These are phyloP conservation scores for Salvia hispanica DNA, from an alignment of 257 asterid genomes.

Conservation along the genomic window DNA sequence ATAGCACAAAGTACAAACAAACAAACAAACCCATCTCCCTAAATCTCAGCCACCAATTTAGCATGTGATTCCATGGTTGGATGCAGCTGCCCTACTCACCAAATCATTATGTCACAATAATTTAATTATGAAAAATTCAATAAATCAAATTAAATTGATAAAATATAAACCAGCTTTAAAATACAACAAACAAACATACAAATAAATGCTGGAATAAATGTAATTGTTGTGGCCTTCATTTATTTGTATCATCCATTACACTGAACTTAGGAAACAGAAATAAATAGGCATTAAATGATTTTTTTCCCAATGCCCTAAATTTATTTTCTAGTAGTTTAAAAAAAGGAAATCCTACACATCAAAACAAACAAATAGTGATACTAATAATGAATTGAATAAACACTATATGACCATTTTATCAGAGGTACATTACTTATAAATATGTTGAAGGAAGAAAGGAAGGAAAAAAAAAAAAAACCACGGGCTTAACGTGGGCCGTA, in stretches of 20 bases:
- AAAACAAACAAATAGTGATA: slow-evolving; percentile 11
- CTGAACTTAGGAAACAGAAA: not conserved
- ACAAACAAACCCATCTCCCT: not conserved
- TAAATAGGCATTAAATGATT: not conserved
- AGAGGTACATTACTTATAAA: slow-evolving; percentile 19
- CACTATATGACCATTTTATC: slow-evolving; percentile 12
- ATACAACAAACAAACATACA: not conserved
- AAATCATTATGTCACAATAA: not conserved
- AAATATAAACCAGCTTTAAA: not conserved
- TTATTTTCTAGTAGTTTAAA: slow-evolving; percentile 1
- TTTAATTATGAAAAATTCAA: not conserved
- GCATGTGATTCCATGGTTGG: slow-evolving; percentile 8
- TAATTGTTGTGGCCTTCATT: not conserved
- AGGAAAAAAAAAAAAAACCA: not conserved
- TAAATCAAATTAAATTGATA: not conserved
- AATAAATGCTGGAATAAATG: not conserved
- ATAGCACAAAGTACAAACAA: not conserved
- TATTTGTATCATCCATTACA: not conserved
- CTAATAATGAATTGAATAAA: slow-evolving; percentile 29
- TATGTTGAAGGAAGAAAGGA: not conserved
- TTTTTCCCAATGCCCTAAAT: not conserved
- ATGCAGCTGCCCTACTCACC: slow-evolving; percentile 4
- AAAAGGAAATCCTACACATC: slow-evolving; percentile 16
- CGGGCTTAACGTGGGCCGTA: slow-evolving; percentile 50
- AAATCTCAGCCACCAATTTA: not conserved